Percentiles rank a stretch among this genome's conserved stretches.
phyloP scores from a whole-genome alignment of 2,329 filamentous ascomycete genomes.

The Elsinoe fawcettii region DNA sequence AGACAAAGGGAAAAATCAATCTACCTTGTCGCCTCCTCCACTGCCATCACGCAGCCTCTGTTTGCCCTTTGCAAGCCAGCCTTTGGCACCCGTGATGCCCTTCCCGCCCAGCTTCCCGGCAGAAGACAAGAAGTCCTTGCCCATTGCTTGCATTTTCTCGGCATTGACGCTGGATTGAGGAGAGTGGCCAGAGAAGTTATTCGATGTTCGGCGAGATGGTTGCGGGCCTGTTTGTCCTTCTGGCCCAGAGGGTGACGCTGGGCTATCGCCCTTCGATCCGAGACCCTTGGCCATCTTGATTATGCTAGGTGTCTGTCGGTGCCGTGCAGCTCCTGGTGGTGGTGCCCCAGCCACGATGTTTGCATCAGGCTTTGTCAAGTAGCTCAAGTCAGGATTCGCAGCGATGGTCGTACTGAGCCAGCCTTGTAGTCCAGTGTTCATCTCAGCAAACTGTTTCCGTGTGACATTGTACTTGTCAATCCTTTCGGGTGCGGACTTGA shows the following conservation, averaged over 20 bases:
- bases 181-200: constrained; percentile 11
- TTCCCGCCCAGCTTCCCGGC: constrained; percentile 65
- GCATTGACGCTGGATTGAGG: constrained; percentile 19
- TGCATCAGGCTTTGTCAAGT: constrained; percentile 22
- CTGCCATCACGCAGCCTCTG: constrained; percentile 64
- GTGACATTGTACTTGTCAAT: constrained; percentile 67
- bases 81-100: constrained; percentile 76
- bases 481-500: constrained; percentile 58
- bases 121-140: constrained; percentile 80
- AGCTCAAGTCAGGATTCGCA: constrained; percentile 46
- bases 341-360: constrained; percentile 11
- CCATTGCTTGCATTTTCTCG: constrained; percentile 60
- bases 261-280: constrained; percentile 12
- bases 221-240: not conserved
- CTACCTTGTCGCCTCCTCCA: constrained; percentile 72
- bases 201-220: constrained; percentile 1
- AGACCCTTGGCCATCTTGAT: constrained; percentile 20
- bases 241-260: not conserved
- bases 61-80: constrained; percentile 82
- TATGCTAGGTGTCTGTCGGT: constrained; percentile 25
- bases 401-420: constrained; percentile 48
- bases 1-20: constrained; percentile 44
- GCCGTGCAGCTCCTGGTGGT: constrained; percentile 16
- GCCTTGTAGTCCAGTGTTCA: constrained; percentile 65
- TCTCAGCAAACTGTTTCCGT: constrained; percentile 59